A percentile compares a stretch with the other conserved stretches of the same genome.
These are phyloP conservation scores for Sporopachydermia lactativora DNA, from an alignment of 805 yeast species.

Conservation along the genomic window DNA sequence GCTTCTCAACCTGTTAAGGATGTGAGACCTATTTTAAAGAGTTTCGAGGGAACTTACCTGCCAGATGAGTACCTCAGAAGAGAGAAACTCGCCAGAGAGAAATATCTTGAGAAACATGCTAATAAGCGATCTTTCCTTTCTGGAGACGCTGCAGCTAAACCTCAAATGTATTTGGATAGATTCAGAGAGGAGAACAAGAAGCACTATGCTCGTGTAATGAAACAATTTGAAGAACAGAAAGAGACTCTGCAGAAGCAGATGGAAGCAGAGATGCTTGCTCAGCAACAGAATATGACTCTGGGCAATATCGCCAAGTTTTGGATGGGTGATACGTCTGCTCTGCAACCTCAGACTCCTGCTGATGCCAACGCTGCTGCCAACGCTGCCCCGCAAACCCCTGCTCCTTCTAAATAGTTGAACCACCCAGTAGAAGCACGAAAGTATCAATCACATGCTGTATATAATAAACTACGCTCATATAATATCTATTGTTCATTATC, in stretches of 20 bases:
- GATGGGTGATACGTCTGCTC: neutral
- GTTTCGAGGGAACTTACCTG: constrained; percentile 58
- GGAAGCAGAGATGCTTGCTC: neutral
- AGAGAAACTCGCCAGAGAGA: constrained; percentile 59
- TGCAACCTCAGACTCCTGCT: neutral
- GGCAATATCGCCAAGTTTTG: constrained; percentile 1
- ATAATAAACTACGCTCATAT: too few species aligned
- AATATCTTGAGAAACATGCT: constrained; percentile 20
- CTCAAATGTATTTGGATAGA: neutral
- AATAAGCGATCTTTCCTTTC: neutral
- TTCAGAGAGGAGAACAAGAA: constrained; percentile 1
- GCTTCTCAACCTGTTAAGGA: constrained; percentile 81
- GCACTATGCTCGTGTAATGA: neutral
- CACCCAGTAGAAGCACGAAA: too few species aligned
- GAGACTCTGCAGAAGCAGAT: neutral
- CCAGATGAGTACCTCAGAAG: constrained; percentile 71
- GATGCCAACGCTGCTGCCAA: too few species aligned
- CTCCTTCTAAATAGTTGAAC: too few species aligned
- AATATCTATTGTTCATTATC: too few species aligned
- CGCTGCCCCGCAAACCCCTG: too few species aligned
- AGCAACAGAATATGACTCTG: neutral
- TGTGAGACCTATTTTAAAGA: constrained; percentile 73
- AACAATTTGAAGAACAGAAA: constrained; percentile 1
- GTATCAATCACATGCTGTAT: too few species aligned
- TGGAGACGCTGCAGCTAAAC: neutral